These are phyloP conservation scores for Melanopsichium pennsylvanicum DNA, from an alignment of 1,284 basidiomycete species.

Conservation along the genomic window DNA sequence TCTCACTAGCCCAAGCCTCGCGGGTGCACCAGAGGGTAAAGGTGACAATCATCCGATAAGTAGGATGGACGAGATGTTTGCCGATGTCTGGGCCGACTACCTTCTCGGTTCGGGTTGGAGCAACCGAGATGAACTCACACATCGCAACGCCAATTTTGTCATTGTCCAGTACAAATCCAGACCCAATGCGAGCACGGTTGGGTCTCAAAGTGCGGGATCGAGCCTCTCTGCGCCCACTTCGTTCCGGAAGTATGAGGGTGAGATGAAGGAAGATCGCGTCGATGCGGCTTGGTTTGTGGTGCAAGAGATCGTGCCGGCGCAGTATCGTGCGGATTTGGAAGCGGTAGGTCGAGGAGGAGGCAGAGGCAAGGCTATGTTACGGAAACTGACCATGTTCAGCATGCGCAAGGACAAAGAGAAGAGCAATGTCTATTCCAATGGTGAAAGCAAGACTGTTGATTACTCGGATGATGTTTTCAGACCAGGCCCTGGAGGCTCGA, in stretches of 20 bases:
- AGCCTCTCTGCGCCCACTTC: slow-evolving; percentile 22
- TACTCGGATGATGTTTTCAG: slow-evolving; percentile 42
- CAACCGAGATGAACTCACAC: slow-evolving; percentile 63
- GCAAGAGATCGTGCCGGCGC: slow-evolving; percentile 59
- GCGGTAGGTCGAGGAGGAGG: slow-evolving; percentile 29
- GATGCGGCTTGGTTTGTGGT: slow-evolving; percentile 63
- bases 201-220: slow-evolving; percentile 29
- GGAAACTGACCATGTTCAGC: slow-evolving; percentile 61
- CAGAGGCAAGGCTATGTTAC: slow-evolving; percentile 55
- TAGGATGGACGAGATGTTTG: slow-evolving; percentile 59
- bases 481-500: slow-evolving; percentile 47
- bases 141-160: slow-evolving; percentile 62
- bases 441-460: not conserved
- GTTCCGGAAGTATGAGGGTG: slow-evolving; percentile 27
- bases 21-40: slow-evolving; percentile 16
- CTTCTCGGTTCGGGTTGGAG: slow-evolving; percentile 63
- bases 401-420: slow-evolving; percentile 24
- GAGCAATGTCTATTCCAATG: slow-evolving; percentile 3
- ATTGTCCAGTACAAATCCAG: slow-evolving; percentile 60
- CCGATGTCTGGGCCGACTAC: slow-evolving; percentile 63
- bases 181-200: slow-evolving; percentile 42
- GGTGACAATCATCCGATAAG: slow-evolving; percentile 42
- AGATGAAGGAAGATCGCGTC: slow-evolving; percentile 39
- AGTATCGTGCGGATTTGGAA: slow-evolving; percentile 58
- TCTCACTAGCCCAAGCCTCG: slow-evolving; percentile 42